Base-by-base conservation (phyloP, 176 grass and related monocot species). In the Musa itinerans region DNA sequence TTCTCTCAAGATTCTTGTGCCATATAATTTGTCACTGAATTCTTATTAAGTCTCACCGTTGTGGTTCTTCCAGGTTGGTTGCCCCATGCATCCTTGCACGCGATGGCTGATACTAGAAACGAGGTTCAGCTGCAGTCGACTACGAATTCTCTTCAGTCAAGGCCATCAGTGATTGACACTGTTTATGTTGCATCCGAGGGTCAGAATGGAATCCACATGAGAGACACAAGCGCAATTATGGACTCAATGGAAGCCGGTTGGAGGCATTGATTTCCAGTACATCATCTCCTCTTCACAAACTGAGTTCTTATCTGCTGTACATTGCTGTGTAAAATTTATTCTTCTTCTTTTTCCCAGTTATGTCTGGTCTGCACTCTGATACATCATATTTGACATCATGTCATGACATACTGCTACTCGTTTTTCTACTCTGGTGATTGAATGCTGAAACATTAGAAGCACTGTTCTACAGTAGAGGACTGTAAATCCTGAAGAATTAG, bases 201-300 rank as follows among this genome's bases (percentile, higher is more conserved):
- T 58, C 72, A 74, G 21, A 24, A 53, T 59, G 72, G 72, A 11
- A 19, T 17, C 24, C 17, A 74, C 24, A 29, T 27, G 25, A 74
- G 72, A n/a, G 54, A 74, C 24, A 43, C 72, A 48, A 48, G 22
- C 72, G 1, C 72, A 74, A 56, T 74, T 74, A 54, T 74, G 16
- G 54, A 74, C 72, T 34, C 54, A 2, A 74, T 74, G 72, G 72
- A 74, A 57, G 54, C 72, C 12, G 72, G 72, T 9, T 43, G 72
- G 22, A 57, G 72, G 11, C 17, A 74, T 49, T 71, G 22, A 25
- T 25, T 22, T 25, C 25, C 21, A 22, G 11, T 29, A 11, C 2
- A 65, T 11, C 8, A 27, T 65, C 21, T n/a, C 22, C 25, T 15
- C 25, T 22, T n/a, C 22, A 65, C 17, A 3, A 16, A 17, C 16